Conservation (phyloP, 2,329 filamentous ascomycete genomes). For the Aspergillus amoenus region DNA sequence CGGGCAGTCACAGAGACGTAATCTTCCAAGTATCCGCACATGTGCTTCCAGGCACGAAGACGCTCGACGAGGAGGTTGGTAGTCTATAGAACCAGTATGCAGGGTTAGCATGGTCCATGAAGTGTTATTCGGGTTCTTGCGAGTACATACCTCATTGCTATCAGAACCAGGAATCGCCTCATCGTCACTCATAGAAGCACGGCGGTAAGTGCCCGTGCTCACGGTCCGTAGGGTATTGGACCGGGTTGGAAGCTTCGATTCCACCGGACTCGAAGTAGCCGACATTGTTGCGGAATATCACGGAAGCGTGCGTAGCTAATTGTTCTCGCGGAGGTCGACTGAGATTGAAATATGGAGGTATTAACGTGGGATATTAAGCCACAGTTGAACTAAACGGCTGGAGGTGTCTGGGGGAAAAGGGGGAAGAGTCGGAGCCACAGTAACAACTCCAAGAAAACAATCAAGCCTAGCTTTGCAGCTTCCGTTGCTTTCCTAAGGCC, state of each 20-base stretch:
- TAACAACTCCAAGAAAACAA: neutral
- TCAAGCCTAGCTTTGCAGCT: neutral
- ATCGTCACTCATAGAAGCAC: slow-evolving; percentile 39
- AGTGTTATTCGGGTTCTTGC: no score
- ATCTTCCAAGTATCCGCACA: slow-evolving; percentile 85
- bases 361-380: neutral
- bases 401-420: slow-evolving; percentile 1
- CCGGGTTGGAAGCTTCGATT: slow-evolving; percentile 33
- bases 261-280: slow-evolving; percentile 27
- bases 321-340: neutral
- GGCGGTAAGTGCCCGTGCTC: slow-evolving; percentile 29
- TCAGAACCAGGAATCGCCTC: slow-evolving; percentile 43
- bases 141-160: slow-evolving; percentile 38
- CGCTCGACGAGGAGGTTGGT: slow-evolving; percentile 82
- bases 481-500: neutral
- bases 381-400: neutral
- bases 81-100: slow-evolving; percentile 50
- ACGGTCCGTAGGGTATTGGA: slow-evolving; percentile 33
- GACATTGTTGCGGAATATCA: slow-evolving; percentile 22
- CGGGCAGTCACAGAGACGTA: slow-evolving; percentile 85
- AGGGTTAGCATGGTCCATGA: neutral
- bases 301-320: neutral
- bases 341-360: neutral
- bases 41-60: slow-evolving; percentile 93
- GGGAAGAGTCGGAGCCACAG: neutral